Evolutionary conservation across 2,329 filamentous ascomycete genomes (phyloP).

Genomic region (Pseudocercospora vitis): DNA sequence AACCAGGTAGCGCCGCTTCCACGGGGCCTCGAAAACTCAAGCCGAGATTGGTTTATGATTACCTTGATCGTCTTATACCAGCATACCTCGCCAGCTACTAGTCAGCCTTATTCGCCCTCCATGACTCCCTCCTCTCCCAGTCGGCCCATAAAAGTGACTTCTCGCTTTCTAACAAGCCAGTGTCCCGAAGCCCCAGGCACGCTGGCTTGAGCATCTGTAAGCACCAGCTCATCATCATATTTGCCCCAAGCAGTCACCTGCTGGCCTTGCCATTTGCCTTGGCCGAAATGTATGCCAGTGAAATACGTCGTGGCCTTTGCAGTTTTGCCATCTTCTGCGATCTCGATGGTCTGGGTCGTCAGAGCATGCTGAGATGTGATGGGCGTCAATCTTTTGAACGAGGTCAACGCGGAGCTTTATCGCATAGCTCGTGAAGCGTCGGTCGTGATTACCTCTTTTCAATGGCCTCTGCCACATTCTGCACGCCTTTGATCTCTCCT

Average conservation of each 20-base stretch:
- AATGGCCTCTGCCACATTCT: conserved; percentile 39
- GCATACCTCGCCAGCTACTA: too few relatives aligned
- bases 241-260: conserved; percentile 45
- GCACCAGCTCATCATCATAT: conserved; percentile 43
- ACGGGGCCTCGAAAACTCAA: too few relatives aligned
- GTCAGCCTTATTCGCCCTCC: conserved; percentile 27
- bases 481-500: conserved; percentile 37
- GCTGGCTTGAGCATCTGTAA: conserved; percentile 23
- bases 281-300: conserved; percentile 45
- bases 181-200: conserved; percentile 40
- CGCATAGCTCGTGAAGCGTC: neutral
- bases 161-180: conserved; percentile 43
- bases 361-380: conserved; percentile 46
- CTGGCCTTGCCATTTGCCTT: conserved; percentile 44
- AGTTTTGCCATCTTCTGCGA: conserved; percentile 35
- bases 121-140: conserved; percentile 39
- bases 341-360: conserved; percentile 44
- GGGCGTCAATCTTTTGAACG: conserved; percentile 39
- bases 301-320: conserved; percentile 45
- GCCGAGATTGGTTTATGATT: too few relatives aligned
- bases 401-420: neutral
- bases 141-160: conserved; percentile 41
- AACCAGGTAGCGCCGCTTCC: too few relatives aligned
- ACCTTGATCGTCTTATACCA: too few relatives aligned
- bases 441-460: conserved; percentile 23